phyloP scores from a whole-genome alignment of 1,139 yeast species.

The Kodamaea sp. region DNA sequence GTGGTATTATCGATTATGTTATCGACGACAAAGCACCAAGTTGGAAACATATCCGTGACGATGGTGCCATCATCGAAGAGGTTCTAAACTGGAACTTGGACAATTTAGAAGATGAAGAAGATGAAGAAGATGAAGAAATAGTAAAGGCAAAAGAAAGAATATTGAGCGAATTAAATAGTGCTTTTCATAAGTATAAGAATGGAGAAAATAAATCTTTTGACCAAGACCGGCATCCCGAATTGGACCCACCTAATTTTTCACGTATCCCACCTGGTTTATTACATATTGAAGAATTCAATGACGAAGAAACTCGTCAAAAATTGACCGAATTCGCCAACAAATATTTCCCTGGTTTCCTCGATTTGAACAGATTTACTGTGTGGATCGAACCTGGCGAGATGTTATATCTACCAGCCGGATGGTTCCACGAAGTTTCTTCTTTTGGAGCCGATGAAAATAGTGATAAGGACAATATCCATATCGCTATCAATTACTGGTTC shows the following conservation, averaged over 20 bases:
- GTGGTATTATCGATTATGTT: conserved; percentile 65
- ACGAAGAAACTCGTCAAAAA: conserved; percentile 16
- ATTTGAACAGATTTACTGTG: conserved; percentile 40
- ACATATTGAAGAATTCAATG: conserved; percentile 52
- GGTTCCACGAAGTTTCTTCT: conserved; percentile 83
- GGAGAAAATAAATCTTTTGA: conserved; percentile 1
- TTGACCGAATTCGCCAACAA: conserved; percentile 30
- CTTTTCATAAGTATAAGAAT: conserved; percentile 3
- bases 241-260: conserved; percentile 70
- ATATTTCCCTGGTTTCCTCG: conserved; percentile 47
- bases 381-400: conserved; percentile 59
- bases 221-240: conserved; percentile 10
- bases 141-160: conserved; percentile 5
- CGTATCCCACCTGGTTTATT: conserved; percentile 57
- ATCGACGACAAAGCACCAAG: conserved; percentile 49
- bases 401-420: conserved; percentile 70
- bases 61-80: conserved; percentile 56
- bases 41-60: conserved; percentile 59
- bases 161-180: conserved; percentile 4
- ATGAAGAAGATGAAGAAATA: conserved; percentile 1
- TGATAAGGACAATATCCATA: conserved; percentile 39
- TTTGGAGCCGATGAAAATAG: conserved; percentile 32
- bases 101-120: conserved; percentile 10
- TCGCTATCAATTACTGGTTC: conserved; percentile 73
- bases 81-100: conserved; percentile 34